Conservation (phyloP, 768 basidiomycete species). For the Psilocybe subaeruginosa region DNA sequence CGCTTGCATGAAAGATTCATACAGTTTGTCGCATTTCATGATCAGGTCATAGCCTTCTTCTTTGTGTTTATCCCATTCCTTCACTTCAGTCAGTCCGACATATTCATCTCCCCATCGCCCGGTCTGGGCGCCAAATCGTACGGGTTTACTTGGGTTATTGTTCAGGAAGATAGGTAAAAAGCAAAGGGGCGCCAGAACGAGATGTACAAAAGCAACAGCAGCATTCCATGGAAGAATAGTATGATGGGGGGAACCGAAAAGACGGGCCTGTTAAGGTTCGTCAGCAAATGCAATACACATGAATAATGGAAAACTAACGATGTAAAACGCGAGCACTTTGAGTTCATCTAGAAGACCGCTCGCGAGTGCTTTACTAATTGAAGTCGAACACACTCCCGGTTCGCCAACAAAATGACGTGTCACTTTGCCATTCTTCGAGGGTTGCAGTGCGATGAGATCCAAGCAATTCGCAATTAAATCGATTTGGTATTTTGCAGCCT, state of each 20-base stretch:
- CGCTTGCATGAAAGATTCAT: constrained; percentile 35
- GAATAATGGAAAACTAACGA: constrained; percentile 46
- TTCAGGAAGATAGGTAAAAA: constrained; percentile 38
- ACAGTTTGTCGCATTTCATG: constrained; percentile 58
- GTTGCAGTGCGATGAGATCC: constrained; percentile 43
- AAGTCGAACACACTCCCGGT: constrained; percentile 72
- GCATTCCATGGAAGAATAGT: constrained; percentile 64
- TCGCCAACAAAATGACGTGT: constrained; percentile 66
- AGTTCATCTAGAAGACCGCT: constrained; percentile 45
- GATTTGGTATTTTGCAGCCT: constrained; percentile 76
- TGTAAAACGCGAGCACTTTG: constrained; percentile 61
- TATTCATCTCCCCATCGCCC: constrained; percentile 57
- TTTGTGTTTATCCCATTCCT: constrained; percentile 53
- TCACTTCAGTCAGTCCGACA: constrained; percentile 52
- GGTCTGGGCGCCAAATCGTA: constrained; percentile 59
- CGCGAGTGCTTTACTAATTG: constrained; percentile 53
- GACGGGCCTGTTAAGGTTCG: constrained; percentile 57
- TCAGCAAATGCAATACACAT: background rate
- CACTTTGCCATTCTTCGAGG: constrained; percentile 21
- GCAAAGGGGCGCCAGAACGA: constrained; percentile 60
- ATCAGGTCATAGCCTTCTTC: constrained; percentile 50
- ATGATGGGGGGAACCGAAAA: constrained; percentile 69
- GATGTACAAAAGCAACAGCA: constrained; percentile 67
- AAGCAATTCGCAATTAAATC: constrained; percentile 66
- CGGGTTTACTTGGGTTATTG: constrained; percentile 30